Evolutionary conservation across 441 rosid genomes (phyloP), one percentile per base, ranked within the genome.

Genomic region (Geranium incanum): DNA sequence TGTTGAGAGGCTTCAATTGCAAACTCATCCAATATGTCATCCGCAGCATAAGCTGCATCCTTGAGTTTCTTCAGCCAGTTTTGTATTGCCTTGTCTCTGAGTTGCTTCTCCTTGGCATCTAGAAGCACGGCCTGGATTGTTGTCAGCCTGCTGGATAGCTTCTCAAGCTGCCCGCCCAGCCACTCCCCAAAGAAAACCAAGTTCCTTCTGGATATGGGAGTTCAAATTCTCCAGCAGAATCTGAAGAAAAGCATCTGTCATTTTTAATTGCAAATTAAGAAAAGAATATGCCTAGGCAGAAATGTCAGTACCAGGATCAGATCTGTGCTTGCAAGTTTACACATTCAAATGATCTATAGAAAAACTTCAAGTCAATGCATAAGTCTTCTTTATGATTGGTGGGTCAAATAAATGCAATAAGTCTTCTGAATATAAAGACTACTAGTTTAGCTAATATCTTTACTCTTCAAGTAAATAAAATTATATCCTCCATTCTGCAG

Each of bases 21-120:
- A 8, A 64, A 36, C 16, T 67, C 69, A 7, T 77, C 76, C 57
- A 60, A 1, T 6, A 67, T 72, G 68, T 77, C 80, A 9, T 77
- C 70, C 0, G 19, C 36, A 57, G 15, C 70, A 23, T 62, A 77
- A 12, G 75, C 41, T 2, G 69, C 55, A 1, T 60, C 55, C 28
- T 60, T 70, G 12, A 70, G 67, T 68, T 71, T 71, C 57, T 18
- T 9, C 57, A 33, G 6, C 74, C 68, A 45, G 3, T 69, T 3
- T 52, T 62, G 28, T 13, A 70, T 67, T 5, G 63, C 68, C 68
- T 71, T 64, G 69, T 71, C 18, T n/a, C 11, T 43, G 9, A 45
- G 28, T 64, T 43, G 74, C 62, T 41, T 71, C 45, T 71, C 68
- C 33, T 63, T 68, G 23, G 74, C 68, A 28, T 45, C 63, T 71